Evolutionary conservation across 2,329 filamentous ascomycete genomes (phyloP).

Genomic region (Zymoseptoria passerinii): DNA sequence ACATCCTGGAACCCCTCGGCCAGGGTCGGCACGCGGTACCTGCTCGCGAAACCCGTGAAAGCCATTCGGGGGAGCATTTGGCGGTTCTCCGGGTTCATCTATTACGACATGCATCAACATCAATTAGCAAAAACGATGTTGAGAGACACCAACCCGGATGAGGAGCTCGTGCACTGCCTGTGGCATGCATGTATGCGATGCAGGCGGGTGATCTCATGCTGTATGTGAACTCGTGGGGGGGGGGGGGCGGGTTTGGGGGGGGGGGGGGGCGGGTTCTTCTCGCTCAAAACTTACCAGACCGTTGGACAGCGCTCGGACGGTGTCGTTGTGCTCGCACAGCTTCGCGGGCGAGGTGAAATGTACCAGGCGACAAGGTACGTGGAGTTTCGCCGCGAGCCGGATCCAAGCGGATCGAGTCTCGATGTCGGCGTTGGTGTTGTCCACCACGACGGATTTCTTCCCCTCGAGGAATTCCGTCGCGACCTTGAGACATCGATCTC

Average conservation of each 20-base stretch:
- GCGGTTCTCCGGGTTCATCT: slow-evolving; percentile 78
- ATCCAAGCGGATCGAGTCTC: slow-evolving; percentile 75
- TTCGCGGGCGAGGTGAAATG: slow-evolving; percentile 67
- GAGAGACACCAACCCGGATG: slow-evolving; percentile 1
- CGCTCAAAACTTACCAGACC: slow-evolving; percentile 20
- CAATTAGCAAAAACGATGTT: slow-evolving; percentile 7
- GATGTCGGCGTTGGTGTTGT: slow-evolving; percentile 88
- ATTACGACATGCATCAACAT: slow-evolving; percentile 7
- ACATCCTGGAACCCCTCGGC: slow-evolving; percentile 83
- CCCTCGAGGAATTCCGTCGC: slow-evolving; percentile 57
- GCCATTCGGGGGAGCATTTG: slow-evolving; percentile 66
- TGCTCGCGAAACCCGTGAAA: slow-evolving; percentile 64
- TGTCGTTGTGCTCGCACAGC: slow-evolving; percentile 78
- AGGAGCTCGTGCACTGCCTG: neutral
- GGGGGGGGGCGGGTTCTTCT: too few relatives aligned
- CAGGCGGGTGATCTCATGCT: too few relatives aligned
- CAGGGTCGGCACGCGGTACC: slow-evolving; percentile 62
- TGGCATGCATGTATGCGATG: too few relatives aligned
- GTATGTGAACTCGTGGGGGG: neutral
- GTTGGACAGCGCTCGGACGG: slow-evolving; percentile 60
- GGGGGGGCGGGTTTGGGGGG: neutral
- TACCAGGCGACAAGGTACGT: slow-evolving; percentile 73
- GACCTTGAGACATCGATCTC: slow-evolving; percentile 60
- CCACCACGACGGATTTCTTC: slow-evolving; percentile 65
- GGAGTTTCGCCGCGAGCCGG: slow-evolving; percentile 59